Evolutionary conservation across 2,329 filamentous ascomycete genomes (phyloP).

Genomic region (Knufia fluminis): DNA sequence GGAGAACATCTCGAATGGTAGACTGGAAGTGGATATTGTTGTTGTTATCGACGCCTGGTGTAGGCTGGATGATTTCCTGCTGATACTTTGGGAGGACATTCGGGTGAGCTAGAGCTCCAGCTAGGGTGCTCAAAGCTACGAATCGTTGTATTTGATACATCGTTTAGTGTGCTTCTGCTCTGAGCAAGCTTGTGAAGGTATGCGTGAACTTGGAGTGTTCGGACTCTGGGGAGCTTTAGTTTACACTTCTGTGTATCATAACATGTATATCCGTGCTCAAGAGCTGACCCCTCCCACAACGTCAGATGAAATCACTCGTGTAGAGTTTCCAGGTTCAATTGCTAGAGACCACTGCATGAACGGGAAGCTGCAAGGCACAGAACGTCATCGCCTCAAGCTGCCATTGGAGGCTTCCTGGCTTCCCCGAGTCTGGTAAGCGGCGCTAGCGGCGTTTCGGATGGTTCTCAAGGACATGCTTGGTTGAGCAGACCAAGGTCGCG

Average conservation of each 20-base stretch:
- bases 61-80: conserved; percentile 2
- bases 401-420: no score
- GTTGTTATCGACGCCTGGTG: neutral
- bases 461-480: no score
- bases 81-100: conserved; percentile 4
- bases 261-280: neutral
- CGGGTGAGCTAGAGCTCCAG: neutral
- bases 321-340: no score
- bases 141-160: neutral
- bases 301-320: no score
- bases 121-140: neutral
- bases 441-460: no score
- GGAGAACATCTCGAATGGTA: conserved; percentile 22
- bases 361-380: conserved; percentile 2
- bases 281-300: neutral
- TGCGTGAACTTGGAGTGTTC: no score
- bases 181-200: neutral
- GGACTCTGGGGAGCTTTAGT: no score
- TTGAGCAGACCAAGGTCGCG: no score
- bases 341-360: no score
- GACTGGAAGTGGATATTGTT: conserved; percentile 9
- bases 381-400: neutral
- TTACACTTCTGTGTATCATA: neutral
- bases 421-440: no score
- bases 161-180: neutral